These are phyloP conservation scores for Deuterostichococcus epilithicus DNA, from an alignment of 139 green algal genomes.

Conservation along the genomic window DNA sequence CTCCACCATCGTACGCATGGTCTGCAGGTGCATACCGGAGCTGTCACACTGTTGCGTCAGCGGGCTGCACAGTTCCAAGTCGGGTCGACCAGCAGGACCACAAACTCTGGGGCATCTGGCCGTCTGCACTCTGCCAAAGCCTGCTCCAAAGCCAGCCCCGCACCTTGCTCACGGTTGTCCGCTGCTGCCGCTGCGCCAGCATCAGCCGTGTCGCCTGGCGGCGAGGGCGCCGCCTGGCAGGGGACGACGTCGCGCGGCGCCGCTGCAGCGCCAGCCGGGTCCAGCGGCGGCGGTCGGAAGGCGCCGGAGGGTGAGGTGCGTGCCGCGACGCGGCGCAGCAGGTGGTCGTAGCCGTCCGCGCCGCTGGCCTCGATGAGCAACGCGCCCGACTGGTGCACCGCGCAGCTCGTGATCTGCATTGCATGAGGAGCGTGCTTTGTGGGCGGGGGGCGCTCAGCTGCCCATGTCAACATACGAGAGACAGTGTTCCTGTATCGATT, in stretches of 20 bases:
- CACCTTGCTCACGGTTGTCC: too few species aligned
- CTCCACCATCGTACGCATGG: conserved; percentile 14
- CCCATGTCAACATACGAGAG: not conserved
- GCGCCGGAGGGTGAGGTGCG: not conserved
- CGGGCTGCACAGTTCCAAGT: too few species aligned
- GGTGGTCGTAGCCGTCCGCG: conserved; percentile 11
- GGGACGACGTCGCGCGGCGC: too few species aligned
- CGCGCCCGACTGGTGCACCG: conserved; percentile 70
- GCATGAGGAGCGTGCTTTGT: too few species aligned
- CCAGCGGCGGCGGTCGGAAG: not conserved
- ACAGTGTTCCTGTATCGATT: not conserved
- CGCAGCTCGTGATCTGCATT: conserved; percentile 50
- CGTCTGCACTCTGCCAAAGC: too few species aligned
- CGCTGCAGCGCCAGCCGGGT: not conserved
- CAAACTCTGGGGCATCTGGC: too few species aligned
- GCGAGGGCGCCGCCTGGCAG: not conserved
- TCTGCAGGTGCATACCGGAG: not conserved
- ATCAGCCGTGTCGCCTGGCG: not conserved
- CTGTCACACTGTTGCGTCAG: too few species aligned
- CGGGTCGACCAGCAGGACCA: too few species aligned
- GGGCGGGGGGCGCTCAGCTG: too few species aligned
- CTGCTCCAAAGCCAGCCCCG: too few species aligned
- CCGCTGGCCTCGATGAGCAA: conserved; percentile 72
- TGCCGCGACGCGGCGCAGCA: conserved; percentile 37
- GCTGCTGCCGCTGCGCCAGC: too few species aligned